These are phyloP conservation scores for Tulasnella sp. DNA, from an alignment of 768 basidiomycete species.

Conservation along the genomic window DNA sequence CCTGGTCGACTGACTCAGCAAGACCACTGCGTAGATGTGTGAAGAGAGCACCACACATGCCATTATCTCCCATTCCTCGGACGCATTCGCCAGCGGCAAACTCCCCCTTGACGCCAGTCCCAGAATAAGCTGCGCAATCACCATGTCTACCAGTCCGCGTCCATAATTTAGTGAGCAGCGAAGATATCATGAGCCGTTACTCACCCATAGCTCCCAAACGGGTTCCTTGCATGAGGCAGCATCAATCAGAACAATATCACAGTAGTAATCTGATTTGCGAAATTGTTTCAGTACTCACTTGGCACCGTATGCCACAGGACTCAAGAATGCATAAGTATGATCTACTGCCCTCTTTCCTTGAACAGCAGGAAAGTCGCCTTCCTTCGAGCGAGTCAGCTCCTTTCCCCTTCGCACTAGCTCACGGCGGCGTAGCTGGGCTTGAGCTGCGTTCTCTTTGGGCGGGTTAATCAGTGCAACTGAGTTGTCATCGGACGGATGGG, in stretches of 20 bases:
- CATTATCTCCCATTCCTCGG: not conserved
- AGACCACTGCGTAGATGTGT: too few species aligned
- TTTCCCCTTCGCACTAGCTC: constrained; percentile 12
- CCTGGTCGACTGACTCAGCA: too few species aligned
- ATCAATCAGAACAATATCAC: not conserved
- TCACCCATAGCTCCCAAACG: constrained; percentile 5
- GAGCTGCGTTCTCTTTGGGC: not conserved
- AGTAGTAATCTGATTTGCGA: not conserved
- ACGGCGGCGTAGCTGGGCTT: not conserved
- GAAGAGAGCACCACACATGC: not conserved
- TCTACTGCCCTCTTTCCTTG: constrained; percentile 4
- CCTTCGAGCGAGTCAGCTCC: constrained; percentile 9
- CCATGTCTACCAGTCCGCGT: not conserved
- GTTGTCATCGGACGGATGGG: constrained; percentile 20
- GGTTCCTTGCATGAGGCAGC: not conserved
- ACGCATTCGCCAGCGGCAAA: constrained; percentile 4
- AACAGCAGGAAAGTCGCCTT: constrained; percentile 15
- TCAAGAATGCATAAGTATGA: constrained; percentile 4
- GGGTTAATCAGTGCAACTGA: constrained; percentile 14
- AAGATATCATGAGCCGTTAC: not conserved
- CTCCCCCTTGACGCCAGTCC: not conserved
- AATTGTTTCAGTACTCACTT: too few species aligned
- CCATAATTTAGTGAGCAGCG: not conserved
- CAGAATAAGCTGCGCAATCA: not conserved
- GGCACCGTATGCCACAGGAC: constrained; percentile 2